Base-by-base conservation (phyloP, 129 eudicot genomes). In the Centella asiatica region DNA sequence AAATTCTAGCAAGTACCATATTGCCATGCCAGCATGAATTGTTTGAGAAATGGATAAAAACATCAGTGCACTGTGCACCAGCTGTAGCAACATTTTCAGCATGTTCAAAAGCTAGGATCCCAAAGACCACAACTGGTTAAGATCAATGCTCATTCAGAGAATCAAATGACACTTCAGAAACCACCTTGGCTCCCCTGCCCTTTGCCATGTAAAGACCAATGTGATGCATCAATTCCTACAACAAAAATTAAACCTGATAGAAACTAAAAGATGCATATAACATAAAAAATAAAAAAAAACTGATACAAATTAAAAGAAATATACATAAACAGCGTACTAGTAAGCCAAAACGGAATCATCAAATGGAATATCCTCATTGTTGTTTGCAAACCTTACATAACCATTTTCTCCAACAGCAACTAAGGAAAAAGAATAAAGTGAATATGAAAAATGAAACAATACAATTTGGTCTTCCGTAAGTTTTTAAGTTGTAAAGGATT, bases 131-230 rank as follows among this genome's bases (percentile, higher is more conserved):
- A n/a, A n/a, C n/a, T n/a, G 46, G 70, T 37, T 22, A 32, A 56
- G 31, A 32, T 65, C 63, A 42, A 54, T 69, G 68, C 57, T 69
- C 57, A 51, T 61, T 58, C 58, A 57, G 15, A 32, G 66, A 53
- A 57, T 58, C 72, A 77, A 76, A 76, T 37, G 83, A 86, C 68
- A 92, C 90, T 66, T 92, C 68, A 34, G 96, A 87, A 48, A 84
- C 96, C 61, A 92, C 88, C 64, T 84, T 87, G 62, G 98, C 98
- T 72, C 98, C 98, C 79, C 98, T 87, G 60, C 98, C 74, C 76
- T 71, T 80, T 58, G 98, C 95, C 77, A 92, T 80, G 86, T 92
- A 92, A 58, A 92, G 90, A 62, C 98, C 98, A 45, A 92, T 70
- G 65, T 92, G 62, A 71, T 87, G 98, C 98, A 92, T 92, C 62